Base-by-base conservation (phyloP, 73 alveolate species). In the Symbiodinium natans region DNA sequence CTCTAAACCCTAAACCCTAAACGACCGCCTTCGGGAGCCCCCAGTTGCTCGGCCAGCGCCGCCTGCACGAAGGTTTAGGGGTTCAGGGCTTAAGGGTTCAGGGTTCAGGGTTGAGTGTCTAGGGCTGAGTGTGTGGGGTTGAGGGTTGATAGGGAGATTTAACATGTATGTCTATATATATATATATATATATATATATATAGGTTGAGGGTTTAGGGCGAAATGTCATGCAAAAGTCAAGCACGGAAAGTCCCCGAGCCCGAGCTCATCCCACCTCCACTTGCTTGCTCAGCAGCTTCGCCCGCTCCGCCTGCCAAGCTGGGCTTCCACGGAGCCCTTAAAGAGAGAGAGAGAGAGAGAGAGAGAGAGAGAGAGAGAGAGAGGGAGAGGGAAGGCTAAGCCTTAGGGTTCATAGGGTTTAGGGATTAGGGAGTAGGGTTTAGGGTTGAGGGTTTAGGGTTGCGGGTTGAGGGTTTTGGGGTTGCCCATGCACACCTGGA, bases 1-100 rank as follows among this genome's bases (percentile, higher is more conserved):
- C n/a, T n/a, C n/a, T n/a, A n/a, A n/a, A n/a, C n/a, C n/a, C n/a
- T n/a, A n/a, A n/a, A n/a, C n/a, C n/a, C n/a, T n/a, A n/a, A n/a
- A n/a, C n/a, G n/a, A n/a, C n/a, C n/a, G n/a, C 97, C 97, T 68
- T 40, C 89, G 2, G 95, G 86, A 17, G 88, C 97, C 6, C 97
- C 97, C 36, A 90, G 75, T 31, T 90, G 97, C 40, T 90, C 97
- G 1, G 97, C 88, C 88, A 90, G 52, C 4, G 97, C 97, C 2
- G 59, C 97, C 95, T 88, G 73, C 10, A 41, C 42, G 71, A n/a
- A n/a, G 21, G 59, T 13, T 9, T 9, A 46, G 13, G 59, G 21
- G 59, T 46, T 46, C 59, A 46, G 59, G 21, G 59, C 59, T 9
- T 9, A 46, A 46, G 59, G 21, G 59, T 46, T 46, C 59, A 46